A percentile compares a stretch with the other conserved stretches of the same genome.
These are phyloP conservation scores for Saturnispora bothae DNA, from an alignment of 805 yeast genomes.

Conservation along the genomic window DNA sequence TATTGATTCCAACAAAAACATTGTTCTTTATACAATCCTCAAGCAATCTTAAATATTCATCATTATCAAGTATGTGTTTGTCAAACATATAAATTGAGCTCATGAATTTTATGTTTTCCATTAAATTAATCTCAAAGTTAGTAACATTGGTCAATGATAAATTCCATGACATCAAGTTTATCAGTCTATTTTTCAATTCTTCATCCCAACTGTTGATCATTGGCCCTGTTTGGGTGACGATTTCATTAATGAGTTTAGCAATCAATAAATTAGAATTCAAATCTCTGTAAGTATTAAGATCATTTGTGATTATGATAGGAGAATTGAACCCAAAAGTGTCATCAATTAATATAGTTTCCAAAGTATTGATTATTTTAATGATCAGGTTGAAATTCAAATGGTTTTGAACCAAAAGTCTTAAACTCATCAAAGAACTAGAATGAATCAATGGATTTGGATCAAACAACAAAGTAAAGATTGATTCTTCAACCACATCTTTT, in stretches of 20 bases:
- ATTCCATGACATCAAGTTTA: not conserved
- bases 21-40: constrained; percentile 26
- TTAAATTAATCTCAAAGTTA: constrained; percentile 25
- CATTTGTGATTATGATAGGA: constrained; percentile 34
- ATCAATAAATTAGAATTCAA: constrained; percentile 34
- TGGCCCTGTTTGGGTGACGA: constrained; percentile 52
- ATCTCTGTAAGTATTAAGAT: constrained; percentile 35
- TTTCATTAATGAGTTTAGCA: constrained; percentile 32
- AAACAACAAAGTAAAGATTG: constrained; percentile 45
- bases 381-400: constrained; percentile 27
- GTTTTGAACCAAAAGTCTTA: constrained; percentile 38
- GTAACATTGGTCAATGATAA: constrained; percentile 30
- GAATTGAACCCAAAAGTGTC: constrained; percentile 43
- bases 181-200: constrained; percentile 18
- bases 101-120: constrained; percentile 32
- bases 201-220: constrained; percentile 28
- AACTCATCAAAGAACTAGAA: constrained; percentile 55
- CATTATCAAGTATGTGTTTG: constrained; percentile 20
- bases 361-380: constrained; percentile 30
- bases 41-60: constrained; percentile 22
- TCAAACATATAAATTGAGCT: constrained; percentile 42
- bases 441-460: constrained; percentile 88
- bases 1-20: constrained; percentile 24
- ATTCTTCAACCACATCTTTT: constrained; percentile 35
- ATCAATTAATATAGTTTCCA: constrained; percentile 31